Evolutionary conservation across 768 basidiomycete species (phyloP).

Genomic region (Hygrophoropsis aurantiaca): DNA sequence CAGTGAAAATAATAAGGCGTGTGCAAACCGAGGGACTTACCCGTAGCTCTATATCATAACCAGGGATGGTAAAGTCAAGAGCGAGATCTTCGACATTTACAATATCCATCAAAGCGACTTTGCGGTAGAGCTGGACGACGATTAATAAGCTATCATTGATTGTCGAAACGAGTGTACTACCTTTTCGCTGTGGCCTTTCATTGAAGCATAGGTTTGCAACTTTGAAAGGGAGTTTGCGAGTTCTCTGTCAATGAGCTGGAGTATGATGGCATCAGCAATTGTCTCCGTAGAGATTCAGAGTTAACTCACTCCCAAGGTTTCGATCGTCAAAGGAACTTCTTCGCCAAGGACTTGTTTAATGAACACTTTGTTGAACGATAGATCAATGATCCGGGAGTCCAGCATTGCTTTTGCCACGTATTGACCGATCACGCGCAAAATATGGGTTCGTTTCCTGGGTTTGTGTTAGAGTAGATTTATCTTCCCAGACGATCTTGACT

Average conservation of each 20-base stretch:
- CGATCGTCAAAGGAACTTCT: constrained; percentile 78
- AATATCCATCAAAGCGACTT: constrained; percentile 57
- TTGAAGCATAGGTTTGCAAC: constrained; percentile 64
- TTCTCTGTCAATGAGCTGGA: constrained; percentile 77
- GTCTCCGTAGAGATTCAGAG: neutral
- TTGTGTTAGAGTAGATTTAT: constrained; percentile 6
- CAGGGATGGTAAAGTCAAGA: constrained; percentile 95
- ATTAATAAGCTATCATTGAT: neutral
- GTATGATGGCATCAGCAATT: constrained; percentile 8
- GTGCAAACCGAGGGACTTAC: constrained; percentile 41
- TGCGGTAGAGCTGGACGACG: constrained; percentile 46
- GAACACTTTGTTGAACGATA: constrained; percentile 95
- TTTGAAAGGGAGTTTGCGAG: constrained; percentile 86
- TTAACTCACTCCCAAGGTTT: constrained; percentile 72
- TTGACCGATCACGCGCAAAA: constrained; percentile 89
- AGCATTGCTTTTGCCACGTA: constrained; percentile 97
- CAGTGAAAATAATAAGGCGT: neutral
- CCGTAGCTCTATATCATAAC: constrained; percentile 89
- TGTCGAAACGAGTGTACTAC: constrained; percentile 29
- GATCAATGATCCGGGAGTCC: constrained; percentile 95
- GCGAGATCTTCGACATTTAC: constrained; percentile 83
- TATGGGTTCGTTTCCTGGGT: constrained; percentile 75
- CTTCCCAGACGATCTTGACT: constrained; percentile 26
- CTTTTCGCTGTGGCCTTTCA: constrained; percentile 53
- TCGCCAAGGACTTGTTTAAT: constrained; percentile 87